Evolutionary conservation across 257 asterid genomes (phyloP).

Genomic region (Asclepias syriaca): DNA sequence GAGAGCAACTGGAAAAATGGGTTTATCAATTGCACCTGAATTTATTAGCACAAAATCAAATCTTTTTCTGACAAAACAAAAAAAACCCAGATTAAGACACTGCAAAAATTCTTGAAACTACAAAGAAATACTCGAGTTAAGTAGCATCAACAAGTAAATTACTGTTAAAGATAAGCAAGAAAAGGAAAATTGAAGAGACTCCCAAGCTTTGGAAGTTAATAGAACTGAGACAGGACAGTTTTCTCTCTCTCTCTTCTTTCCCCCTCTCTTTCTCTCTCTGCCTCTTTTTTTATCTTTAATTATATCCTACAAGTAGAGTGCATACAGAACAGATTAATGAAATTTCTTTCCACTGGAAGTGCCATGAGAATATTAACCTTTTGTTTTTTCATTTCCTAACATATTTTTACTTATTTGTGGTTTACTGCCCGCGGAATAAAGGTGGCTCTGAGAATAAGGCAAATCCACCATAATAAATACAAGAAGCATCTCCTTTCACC

Average conservation of each 20-base stretch:
- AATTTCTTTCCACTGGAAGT: neutral
- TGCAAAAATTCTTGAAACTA: slow-evolving; percentile 12
- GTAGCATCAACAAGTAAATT: slow-evolving; percentile 3
- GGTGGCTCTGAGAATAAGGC: neutral
- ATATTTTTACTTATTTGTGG: neutral
- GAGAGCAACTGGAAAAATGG: slow-evolving; percentile 1
- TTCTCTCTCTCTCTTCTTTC: neutral
- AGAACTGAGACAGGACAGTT: slow-evolving; percentile 13
- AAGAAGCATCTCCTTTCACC: neutral
- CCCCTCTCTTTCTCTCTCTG: slow-evolving; percentile 7
- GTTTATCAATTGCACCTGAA: slow-evolving; percentile 7
- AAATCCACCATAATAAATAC: neutral
- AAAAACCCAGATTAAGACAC: slow-evolving; percentile 16
- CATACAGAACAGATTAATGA: neutral
- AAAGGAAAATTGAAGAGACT: neutral
- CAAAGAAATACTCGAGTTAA: neutral
- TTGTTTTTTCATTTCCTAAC: neutral
- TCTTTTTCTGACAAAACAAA: slow-evolving; percentile 9
- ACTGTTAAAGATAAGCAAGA: neutral
- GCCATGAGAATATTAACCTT: neutral
- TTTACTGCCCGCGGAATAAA: slow-evolving; percentile 1
- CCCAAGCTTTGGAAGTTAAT: slow-evolving; percentile 7
- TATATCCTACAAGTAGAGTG: neutral
- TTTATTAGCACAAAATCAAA: neutral
- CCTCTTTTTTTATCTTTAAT: neutral